Conservation (phyloP, 345 rosid genomes). For the Adansonia digitata region DNA sequence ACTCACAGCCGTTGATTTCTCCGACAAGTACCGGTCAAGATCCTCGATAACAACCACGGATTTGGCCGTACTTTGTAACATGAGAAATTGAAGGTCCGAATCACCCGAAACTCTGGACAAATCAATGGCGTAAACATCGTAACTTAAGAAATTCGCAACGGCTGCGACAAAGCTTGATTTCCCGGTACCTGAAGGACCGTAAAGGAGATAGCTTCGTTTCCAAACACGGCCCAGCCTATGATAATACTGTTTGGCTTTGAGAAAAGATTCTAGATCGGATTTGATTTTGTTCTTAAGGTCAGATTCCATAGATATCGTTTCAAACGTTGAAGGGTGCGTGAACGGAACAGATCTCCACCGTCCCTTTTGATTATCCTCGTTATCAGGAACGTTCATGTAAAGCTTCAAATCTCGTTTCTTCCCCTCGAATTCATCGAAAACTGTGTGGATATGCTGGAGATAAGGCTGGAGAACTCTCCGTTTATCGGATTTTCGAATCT, state of each 20-base stretch:
- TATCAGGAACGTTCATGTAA: slow-evolving; percentile 38
- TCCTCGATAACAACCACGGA: slow-evolving; percentile 67
- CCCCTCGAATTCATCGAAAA: slow-evolving; percentile 66
- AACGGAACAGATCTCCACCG: slow-evolving; percentile 82
- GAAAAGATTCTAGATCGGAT: slow-evolving; percentile 67
- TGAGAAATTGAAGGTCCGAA: slow-evolving; percentile 52
- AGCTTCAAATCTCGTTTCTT: slow-evolving; percentile 52
- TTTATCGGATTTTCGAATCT: slow-evolving; percentile 70
- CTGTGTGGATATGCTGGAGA: slow-evolving; percentile 80
- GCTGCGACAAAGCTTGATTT: slow-evolving; percentile 78
- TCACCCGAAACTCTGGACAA: slow-evolving; percentile 53
- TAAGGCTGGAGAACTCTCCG: slow-evolving; percentile 74
- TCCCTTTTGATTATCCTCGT: slow-evolving; percentile 11
- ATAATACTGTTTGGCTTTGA: slow-evolving; percentile 63
- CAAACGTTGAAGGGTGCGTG: slow-evolving; percentile 75
- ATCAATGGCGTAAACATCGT: slow-evolving; percentile 67
- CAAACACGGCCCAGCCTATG: slow-evolving; percentile 71
- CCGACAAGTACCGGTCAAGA: slow-evolving; percentile 49
- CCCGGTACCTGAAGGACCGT: slow-evolving; percentile 81
- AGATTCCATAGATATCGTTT: slow-evolving; percentile 66
- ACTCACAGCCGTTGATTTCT: slow-evolving; percentile 50
- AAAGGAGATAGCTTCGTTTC: slow-evolving; percentile 68
- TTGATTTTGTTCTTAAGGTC: slow-evolving; percentile 60
- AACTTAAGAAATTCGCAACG: slow-evolving; percentile 60
- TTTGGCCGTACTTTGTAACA: slow-evolving; percentile 46